Conservation (phyloP, 2,329 filamentous ascomycete genomes). For the Claviceps digitariae region DNA sequence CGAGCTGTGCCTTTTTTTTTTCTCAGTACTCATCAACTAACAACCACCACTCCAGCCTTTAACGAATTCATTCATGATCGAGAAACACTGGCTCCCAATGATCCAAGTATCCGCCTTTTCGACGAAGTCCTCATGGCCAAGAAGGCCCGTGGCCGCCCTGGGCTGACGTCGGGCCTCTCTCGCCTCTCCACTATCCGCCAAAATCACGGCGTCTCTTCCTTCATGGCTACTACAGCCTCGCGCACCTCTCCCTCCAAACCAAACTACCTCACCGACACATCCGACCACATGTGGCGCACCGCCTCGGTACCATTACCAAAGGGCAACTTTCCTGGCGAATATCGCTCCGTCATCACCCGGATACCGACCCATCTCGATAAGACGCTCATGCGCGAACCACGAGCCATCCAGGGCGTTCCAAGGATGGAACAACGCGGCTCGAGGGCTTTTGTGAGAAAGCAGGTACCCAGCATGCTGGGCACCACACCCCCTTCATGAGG, state of each 20-base stretch:
- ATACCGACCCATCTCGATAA: conserved; percentile 76
- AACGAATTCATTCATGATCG: conserved; percentile 79
- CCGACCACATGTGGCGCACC: conserved; percentile 69
- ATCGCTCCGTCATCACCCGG: conserved; percentile 44
- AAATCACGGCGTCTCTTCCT: conserved; percentile 32
- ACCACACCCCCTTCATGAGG: conserved; percentile 25
- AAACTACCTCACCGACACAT: conserved; percentile 56
- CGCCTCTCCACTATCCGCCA: conserved; percentile 46
- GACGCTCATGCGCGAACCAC: conserved; percentile 79
- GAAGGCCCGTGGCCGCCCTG: conserved; percentile 50
- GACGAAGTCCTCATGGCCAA: conserved; percentile 78
- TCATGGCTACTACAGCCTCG: conserved; percentile 22
- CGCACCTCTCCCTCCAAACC: conserved; percentile 23
- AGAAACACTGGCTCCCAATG: conserved; percentile 48
- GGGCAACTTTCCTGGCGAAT: conserved; percentile 49
- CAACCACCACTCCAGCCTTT: conserved; percentile 36
- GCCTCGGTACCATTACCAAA: conserved; percentile 46
- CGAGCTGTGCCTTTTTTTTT: neutral
- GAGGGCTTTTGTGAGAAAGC: conserved; percentile 39
- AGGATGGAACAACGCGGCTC: conserved; percentile 38
- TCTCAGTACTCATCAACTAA: neutral
- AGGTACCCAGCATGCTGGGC: conserved; percentile 37
- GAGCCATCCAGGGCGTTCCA: conserved; percentile 80
- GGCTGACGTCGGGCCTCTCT: conserved; percentile 50
- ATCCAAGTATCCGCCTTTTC: conserved; percentile 60